Conservation (phyloP, 352 stramenopile genomes). For the Phytopythium chamaehyphon region DNA sequence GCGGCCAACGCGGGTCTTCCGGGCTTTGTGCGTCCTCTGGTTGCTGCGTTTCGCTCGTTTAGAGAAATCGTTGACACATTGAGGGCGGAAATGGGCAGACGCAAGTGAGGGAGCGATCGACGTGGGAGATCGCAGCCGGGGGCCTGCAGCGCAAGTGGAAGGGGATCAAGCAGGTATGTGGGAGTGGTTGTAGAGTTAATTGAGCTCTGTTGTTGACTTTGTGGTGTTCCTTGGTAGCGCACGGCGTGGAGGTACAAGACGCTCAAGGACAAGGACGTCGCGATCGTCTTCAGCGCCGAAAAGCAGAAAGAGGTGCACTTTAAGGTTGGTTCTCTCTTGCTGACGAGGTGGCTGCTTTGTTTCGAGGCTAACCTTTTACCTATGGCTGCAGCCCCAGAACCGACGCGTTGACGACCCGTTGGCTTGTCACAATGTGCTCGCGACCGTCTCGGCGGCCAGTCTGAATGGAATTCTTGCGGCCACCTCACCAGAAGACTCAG, state of each 20-base stretch:
- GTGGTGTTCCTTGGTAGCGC: constrained; percentile 20
- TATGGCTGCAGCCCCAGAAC: constrained; percentile 29
- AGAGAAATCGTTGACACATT: background rate
- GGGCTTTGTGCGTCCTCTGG: too few relatives aligned
- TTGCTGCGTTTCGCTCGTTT: background rate
- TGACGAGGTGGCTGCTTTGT: background rate
- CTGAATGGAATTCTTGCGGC: constrained; percentile 77
- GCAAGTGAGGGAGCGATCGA: constrained; percentile 39
- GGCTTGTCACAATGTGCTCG: constrained; percentile 75
- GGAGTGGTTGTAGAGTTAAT: background rate
- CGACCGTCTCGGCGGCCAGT: constrained; percentile 44
- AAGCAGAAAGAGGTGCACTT: constrained; percentile 72
- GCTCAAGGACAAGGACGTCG: constrained; percentile 66
- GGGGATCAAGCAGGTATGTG: constrained; percentile 56
- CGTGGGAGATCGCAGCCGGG: constrained; percentile 70
- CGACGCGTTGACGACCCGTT: constrained; percentile 50
- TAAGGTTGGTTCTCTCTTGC: constrained; percentile 8
- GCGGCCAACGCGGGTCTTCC: too few relatives aligned
- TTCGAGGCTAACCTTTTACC: background rate
- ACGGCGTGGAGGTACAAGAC: constrained; percentile 80
- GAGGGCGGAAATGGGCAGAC: background rate
- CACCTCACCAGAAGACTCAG: constrained; percentile 70
- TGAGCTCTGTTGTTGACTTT: background rate
- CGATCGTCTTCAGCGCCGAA: constrained; percentile 72
- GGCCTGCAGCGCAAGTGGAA: constrained; percentile 81